Evolutionary conservation across 306 rosid species (phyloP).

Genomic region (Quercus engelmannii): DNA sequence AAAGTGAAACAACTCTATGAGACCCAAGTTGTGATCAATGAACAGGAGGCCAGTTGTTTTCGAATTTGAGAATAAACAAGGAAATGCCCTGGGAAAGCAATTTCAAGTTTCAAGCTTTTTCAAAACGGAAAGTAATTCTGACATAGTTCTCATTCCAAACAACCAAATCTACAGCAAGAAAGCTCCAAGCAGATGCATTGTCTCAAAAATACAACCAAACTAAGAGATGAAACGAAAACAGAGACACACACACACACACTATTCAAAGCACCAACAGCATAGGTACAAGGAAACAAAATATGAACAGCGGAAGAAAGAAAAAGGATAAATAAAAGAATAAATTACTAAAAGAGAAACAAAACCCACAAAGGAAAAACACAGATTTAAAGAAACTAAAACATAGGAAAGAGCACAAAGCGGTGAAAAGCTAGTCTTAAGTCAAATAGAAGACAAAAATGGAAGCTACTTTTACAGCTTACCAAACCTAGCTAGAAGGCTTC

Average conservation of each 20-base stretch:
- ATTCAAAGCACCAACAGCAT: slow-evolving; percentile 12
- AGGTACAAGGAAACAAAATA: not conserved
- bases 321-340: slow-evolving; percentile 11
- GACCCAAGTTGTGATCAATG: slow-evolving; percentile 19
- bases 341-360: slow-evolving; percentile 5
- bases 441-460: slow-evolving; percentile 48
- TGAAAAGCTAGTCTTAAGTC: slow-evolving; percentile 25
- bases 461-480: slow-evolving; percentile 59
- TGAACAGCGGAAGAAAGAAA: not conserved
- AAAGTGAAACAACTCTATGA: slow-evolving; percentile 11
- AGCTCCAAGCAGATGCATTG: slow-evolving; percentile 16
- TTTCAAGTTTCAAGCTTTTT: not conserved
- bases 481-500: slow-evolving; percentile 55
- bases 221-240: slow-evolving; percentile 20
- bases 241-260: slow-evolving; percentile 13
- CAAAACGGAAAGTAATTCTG: not conserved
- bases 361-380: slow-evolving; percentile 23
- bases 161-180: slow-evolving; percentile 8
- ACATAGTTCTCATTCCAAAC: slow-evolving; percentile 11
- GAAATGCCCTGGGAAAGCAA: not conserved
- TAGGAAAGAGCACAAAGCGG: slow-evolving; percentile 26
- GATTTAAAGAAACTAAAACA: slow-evolving; percentile 22
- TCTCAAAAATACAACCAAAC: slow-evolving; percentile 11
- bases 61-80: not conserved
- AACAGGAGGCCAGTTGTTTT: slow-evolving; percentile 3